Conservation (phyloP, 2,329 filamentous ascomycete genomes). For the Berkeleyomyces rouxiae region DNA sequence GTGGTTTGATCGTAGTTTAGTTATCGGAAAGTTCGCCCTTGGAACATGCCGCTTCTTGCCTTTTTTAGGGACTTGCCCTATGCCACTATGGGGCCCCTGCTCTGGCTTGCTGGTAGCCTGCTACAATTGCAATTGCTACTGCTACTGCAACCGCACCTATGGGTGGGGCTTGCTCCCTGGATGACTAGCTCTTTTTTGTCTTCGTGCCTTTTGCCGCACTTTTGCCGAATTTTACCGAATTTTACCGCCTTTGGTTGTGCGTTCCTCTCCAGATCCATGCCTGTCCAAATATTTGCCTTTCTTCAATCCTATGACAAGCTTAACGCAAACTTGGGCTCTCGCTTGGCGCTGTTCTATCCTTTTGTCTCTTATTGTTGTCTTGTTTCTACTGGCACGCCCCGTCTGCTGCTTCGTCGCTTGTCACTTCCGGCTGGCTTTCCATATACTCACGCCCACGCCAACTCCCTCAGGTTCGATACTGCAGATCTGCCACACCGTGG, state of each 20-base stretch:
- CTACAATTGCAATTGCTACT: neutral
- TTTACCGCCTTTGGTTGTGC: neutral
- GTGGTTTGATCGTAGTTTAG: too few species aligned
- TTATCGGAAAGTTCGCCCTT: too few species aligned
- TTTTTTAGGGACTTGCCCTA: neutral
- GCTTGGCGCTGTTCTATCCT: neutral
- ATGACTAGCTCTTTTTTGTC: neutral
- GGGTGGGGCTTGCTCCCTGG: neutral
- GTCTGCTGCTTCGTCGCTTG: neutral
- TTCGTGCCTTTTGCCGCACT: neutral
- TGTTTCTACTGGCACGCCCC: neutral
- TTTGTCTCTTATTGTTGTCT: neutral
- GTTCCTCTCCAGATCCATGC: too few species aligned
- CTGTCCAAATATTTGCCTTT: neutral
- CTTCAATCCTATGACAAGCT: constrained; percentile 1
- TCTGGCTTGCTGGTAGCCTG: neutral
- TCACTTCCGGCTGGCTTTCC: neutral
- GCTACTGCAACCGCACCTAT: neutral
- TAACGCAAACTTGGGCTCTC: neutral
- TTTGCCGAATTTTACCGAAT: neutral
- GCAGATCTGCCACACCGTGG: neutral
- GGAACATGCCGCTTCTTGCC: neutral
- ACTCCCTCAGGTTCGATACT: neutral
- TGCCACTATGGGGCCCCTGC: neutral
- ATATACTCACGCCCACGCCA: neutral